These are phyloP conservation scores for Apiotrichum laibachii DNA, from an alignment of 1,284 basidiomycete genomes.

Conservation along the genomic window DNA sequence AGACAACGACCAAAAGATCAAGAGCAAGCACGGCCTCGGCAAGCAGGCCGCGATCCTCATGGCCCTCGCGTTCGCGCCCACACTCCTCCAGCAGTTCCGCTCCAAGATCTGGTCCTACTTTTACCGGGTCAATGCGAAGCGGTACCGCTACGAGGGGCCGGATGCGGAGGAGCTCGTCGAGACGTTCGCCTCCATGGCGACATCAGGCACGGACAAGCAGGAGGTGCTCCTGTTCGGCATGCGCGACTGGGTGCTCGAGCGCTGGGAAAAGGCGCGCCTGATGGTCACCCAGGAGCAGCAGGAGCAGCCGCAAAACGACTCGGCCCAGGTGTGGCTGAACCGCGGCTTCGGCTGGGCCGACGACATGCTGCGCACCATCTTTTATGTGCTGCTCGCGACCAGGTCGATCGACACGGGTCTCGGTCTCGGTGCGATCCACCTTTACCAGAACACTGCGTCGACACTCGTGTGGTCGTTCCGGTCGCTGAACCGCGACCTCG, in stretches of 20 bases:
- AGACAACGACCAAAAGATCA: constrained; percentile 1
- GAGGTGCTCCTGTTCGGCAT: constrained; percentile 76
- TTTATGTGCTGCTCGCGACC: constrained; percentile 63
- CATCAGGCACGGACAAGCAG: constrained; percentile 29
- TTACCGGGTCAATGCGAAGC: neutral
- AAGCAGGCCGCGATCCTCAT: neutral
- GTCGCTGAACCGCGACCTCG: neutral
- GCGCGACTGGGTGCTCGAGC: constrained; percentile 71
- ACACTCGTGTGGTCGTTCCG: constrained; percentile 3
- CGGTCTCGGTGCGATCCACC: constrained; percentile 69
- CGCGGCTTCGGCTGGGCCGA: neutral
- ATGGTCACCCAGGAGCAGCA: neutral
- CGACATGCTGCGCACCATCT: neutral
- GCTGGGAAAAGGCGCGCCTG: constrained; percentile 58
- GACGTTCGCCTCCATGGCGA: neutral
- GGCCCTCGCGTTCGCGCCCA: constrained; percentile 5
- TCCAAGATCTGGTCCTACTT: neutral
- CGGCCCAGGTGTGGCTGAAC: constrained; percentile 11
- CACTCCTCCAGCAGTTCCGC: neutral
- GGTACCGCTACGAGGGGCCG: neutral
- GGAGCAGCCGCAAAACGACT: no score
- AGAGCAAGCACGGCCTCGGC: neutral
- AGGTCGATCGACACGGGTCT: constrained; percentile 61
- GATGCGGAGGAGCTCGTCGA: neutral
- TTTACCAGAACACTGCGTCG: constrained; percentile 69